phyloP scores from a whole-genome alignment of 2,329 filamentous ascomycete species.

The Allantophomopsis lycopodina region DNA sequence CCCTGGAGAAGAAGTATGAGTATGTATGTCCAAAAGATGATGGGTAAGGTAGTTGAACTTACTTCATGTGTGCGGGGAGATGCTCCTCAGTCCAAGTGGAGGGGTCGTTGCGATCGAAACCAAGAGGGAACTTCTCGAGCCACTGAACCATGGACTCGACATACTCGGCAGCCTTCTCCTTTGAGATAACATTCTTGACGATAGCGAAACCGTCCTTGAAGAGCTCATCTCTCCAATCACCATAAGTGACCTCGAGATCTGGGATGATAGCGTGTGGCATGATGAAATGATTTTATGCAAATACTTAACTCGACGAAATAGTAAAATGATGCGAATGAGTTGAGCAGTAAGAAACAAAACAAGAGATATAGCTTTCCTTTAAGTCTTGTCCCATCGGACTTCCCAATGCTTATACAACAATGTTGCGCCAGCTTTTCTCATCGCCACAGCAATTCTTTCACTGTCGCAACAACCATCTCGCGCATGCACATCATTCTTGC shows the following conservation, averaged over 20 bases:
- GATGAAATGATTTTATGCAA: background rate
- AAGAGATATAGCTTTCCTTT: too few species aligned
- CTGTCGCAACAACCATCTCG: too few species aligned
- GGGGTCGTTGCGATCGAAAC: conserved; percentile 20
- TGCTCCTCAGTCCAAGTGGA: conserved; percentile 21
- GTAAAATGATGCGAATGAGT: too few species aligned
- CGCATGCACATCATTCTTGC: too few species aligned
- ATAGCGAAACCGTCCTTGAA: conserved; percentile 24
- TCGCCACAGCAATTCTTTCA: too few species aligned
- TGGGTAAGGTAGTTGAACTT: too few species aligned
- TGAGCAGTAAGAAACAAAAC: too few species aligned
- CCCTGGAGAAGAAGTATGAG: conserved; percentile 3
- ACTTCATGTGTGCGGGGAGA: conserved; percentile 20
- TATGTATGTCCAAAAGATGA: too few species aligned
- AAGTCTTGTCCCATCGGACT: too few species aligned
- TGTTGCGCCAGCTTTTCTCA: too few species aligned
- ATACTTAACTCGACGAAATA: conserved; percentile 13
- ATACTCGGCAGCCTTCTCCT: conserved; percentile 19
- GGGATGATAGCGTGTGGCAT: background rate
- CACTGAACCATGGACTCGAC: conserved; percentile 11
- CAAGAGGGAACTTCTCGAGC: conserved; percentile 13
- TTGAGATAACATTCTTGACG: conserved; percentile 26
- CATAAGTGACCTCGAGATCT: conserved; percentile 1
- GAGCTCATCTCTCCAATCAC: conserved; percentile 8
- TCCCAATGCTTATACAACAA: too few species aligned